A percentile compares a stretch with the other conserved stretches of the same genome.
These are phyloP conservation scores for Nepenthes alata DNA, from an alignment of 179 eudicot species.

Conservation along the genomic window DNA sequence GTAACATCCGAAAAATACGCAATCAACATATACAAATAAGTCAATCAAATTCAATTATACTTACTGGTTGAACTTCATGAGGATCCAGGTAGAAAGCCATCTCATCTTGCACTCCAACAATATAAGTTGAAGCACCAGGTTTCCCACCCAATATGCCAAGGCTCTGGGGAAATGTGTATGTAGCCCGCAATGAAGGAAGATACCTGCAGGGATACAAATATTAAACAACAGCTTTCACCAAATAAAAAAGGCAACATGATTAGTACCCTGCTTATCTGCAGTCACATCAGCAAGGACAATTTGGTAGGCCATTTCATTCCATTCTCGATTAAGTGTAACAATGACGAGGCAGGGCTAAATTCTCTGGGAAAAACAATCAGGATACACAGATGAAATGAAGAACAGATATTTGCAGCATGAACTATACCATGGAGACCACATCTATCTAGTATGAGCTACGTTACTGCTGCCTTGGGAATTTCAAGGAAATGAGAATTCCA, in stretches of 20 bases:
- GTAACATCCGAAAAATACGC: too few species aligned
- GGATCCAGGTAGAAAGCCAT: constrained; percentile 89
- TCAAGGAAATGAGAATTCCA: too few species aligned
- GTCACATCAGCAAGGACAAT: too few species aligned
- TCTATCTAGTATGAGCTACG: too few species aligned
- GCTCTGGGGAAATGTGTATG: constrained; percentile 89
- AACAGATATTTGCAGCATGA: too few species aligned
- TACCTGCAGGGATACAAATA: constrained; percentile 40
- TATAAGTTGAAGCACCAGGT: constrained; percentile 94
- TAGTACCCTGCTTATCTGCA: not conserved
- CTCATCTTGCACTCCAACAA: constrained; percentile 89
- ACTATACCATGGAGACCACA: too few species aligned
- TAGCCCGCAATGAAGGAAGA: constrained; percentile 64
- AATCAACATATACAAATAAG: not conserved
- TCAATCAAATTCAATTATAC: not conserved
- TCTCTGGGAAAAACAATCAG: too few species aligned
- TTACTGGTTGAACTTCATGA: constrained; percentile 84
- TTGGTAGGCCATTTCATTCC: too few species aligned
- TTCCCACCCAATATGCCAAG: constrained; percentile 93
- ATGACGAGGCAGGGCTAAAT: too few species aligned
- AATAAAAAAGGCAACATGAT: not conserved
- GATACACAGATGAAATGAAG: too few species aligned
- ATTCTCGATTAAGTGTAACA: too few species aligned
- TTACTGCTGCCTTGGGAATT: too few species aligned
- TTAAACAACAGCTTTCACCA: not conserved